Base-by-base conservation (phyloP, 345 rosid species). In the Combretum micranthum region DNA sequence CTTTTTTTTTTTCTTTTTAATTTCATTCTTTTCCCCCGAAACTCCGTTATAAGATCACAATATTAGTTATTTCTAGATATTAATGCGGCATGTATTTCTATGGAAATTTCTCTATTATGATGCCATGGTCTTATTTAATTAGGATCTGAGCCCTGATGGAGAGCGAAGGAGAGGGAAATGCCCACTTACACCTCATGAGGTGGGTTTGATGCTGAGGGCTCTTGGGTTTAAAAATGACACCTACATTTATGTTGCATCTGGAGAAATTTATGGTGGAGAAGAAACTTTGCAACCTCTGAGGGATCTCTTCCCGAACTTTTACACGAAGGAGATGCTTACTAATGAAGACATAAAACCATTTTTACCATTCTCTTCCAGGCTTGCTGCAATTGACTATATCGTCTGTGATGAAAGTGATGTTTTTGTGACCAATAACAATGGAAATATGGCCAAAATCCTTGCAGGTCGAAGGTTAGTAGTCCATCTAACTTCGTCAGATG, bases 381-480 rank as follows among this genome's bases (percentile, higher is more conserved):
- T 87, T 65, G 97, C 99, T 12, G 96, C 97, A 43, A 72, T 87
- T 22, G 99, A 94, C 75, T 87, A 84, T 82, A 86, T 87, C 42
- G 96, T 79, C 57, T 87, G 87, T 56, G 97, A 94, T 26, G 90
- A 90, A 66, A 94, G 99, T 51, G 97, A 94, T 18, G 97, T 90
- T 61, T 94, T 90, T 65, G 82, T 87, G 75, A 84, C 99, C 23
- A 94, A 90, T 50, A 94, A 94, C 59, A 94, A 94, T 48, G 99
- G 97, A 70, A 94, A 94, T 55, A 94, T 94, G 99, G 99, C 97
- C 66, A 94, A 88, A 80, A 87, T 87, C 73, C 97, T 94, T 60
- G 93, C 99, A 11, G 99, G 99, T 56, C 72, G 90, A 81, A 94
- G 99, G 99, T 94, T 67, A 83, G 82, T 58, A 57, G 15, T 53